phyloP scores from a whole-genome alignment of 805 yeast genomes.

The Kodamaea lidongshanica region DNA sequence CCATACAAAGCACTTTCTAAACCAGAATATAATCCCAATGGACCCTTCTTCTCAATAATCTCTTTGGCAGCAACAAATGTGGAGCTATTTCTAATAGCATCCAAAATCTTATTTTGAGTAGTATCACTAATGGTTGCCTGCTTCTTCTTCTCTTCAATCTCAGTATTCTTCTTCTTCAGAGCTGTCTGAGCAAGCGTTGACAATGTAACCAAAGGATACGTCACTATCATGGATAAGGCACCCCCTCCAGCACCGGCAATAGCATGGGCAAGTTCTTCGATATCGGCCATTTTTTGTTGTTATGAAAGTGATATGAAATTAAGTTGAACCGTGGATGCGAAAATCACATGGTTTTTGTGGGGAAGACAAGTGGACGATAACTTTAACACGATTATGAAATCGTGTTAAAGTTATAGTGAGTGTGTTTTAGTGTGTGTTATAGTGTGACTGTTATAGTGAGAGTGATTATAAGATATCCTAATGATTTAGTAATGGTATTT shows the following conservation, averaged over 20 bases:
- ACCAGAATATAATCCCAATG: constrained; percentile 73
- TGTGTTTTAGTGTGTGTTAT: too few species aligned
- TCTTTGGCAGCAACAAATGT: constrained; percentile 28
- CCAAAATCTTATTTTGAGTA: constrained; percentile 14
- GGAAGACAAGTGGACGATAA: not conserved
- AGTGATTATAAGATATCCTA: too few species aligned
- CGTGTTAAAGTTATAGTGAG: too few species aligned
- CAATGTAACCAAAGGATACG: constrained; percentile 83
- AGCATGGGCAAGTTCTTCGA: constrained; percentile 73
- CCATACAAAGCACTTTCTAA: constrained; percentile 84
- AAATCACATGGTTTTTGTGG: constrained; percentile 7
- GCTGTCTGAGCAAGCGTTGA: constrained; percentile 86
- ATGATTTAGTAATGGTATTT: too few species aligned
- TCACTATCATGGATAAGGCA: constrained; percentile 75
- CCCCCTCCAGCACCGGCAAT: constrained; percentile 94
- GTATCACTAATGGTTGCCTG: constrained; percentile 11
- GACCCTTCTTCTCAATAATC: constrained; percentile 53
- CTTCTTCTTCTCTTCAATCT: constrained; percentile 12
- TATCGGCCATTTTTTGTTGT: constrained; percentile 22
- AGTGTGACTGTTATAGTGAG: too few species aligned
- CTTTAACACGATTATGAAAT: too few species aligned
- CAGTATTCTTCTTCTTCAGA: constrained; percentile 24
- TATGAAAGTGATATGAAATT: constrained; percentile 1
- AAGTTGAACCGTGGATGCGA: constrained; percentile 10
- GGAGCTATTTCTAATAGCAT: constrained; percentile 12